Evolutionary conservation across 108 stramenopile species (phyloP).

Genomic region (Cylindrotheca fusiformis): DNA sequence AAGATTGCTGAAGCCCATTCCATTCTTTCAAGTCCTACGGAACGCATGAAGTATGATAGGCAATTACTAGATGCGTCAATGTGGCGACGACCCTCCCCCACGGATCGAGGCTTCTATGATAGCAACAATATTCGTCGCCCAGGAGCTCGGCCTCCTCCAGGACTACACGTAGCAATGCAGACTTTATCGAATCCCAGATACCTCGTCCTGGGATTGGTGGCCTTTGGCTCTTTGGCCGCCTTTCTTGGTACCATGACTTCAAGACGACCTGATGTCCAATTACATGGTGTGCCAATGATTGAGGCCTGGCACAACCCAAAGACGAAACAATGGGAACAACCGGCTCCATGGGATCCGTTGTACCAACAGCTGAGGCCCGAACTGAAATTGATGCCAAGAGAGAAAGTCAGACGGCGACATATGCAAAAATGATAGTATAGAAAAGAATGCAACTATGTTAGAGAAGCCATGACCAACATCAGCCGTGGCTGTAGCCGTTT

Average conservation of each 20-base stretch:
- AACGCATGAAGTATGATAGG: slow-evolving; percentile 62
- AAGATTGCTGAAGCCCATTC: slow-evolving; percentile 70
- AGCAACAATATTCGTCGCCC: neutral
- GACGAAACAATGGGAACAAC: slow-evolving; percentile 72
- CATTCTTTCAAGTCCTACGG: slow-evolving; percentile 49
- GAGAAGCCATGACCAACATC: no score
- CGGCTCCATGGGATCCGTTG: slow-evolving; percentile 77
- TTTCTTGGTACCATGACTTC: slow-evolving; percentile 34
- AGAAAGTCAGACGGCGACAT: slow-evolving; percentile 49
- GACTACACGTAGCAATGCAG: slow-evolving; percentile 31
- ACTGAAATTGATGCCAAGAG: slow-evolving; percentile 63
- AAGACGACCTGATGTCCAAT: slow-evolving; percentile 19
- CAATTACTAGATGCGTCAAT: slow-evolving; percentile 15
- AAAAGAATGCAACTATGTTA: no score
- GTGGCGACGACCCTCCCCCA: slow-evolving; percentile 17
- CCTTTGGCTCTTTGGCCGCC: slow-evolving; percentile 27
- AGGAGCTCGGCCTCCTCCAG: neutral
- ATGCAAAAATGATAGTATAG: neutral
- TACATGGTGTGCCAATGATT: slow-evolving; percentile 46
- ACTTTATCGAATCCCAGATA: slow-evolving; percentile 36
- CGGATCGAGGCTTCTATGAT: slow-evolving; percentile 20
- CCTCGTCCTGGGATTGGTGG: slow-evolving; percentile 23
- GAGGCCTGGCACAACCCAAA: slow-evolving; percentile 82
- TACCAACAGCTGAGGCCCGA: slow-evolving; percentile 62
- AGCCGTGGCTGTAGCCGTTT: no score